phyloP scores from a whole-genome alignment of 2,329 filamentous ascomycete genomes.

The Apiospora arundinis region DNA sequence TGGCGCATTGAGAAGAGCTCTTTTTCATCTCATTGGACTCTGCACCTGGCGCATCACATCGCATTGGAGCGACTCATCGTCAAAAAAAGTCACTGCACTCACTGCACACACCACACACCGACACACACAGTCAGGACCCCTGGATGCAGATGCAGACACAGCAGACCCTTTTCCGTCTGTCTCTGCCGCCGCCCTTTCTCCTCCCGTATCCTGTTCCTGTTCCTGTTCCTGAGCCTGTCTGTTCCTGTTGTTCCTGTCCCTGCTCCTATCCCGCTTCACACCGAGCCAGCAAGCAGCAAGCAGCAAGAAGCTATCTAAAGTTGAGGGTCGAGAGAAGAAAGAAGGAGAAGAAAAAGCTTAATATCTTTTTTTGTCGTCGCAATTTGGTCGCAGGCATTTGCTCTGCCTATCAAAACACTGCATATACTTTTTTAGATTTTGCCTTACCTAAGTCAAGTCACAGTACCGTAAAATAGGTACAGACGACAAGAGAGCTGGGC shows the following conservation, averaged over 20 bases:
- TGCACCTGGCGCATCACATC: constrained; percentile 15
- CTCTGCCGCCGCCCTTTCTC: constrained; percentile 10
- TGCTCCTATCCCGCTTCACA: neutral
- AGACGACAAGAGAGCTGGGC: too few relatives aligned
- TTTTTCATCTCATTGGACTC: constrained; percentile 18
- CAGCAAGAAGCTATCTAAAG: neutral
- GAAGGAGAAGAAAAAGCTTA: neutral
- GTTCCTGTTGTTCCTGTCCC: neutral
- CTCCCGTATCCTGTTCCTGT: neutral
- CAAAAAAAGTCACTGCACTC: constrained; percentile 3
- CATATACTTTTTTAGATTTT: constrained; percentile 10
- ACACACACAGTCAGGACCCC: neutral
- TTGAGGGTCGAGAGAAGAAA: neutral
- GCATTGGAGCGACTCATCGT: constrained; percentile 15
- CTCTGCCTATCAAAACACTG: neutral
- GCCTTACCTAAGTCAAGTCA: neutral
- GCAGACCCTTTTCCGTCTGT: constrained; percentile 16
- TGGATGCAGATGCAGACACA: constrained; percentile 1
- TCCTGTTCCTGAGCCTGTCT: neutral
- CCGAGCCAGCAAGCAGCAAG: neutral
- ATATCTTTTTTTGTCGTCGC: neutral
- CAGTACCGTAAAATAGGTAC: neutral
- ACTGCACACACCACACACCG: constrained; percentile 13
- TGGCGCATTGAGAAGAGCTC: constrained; percentile 15
- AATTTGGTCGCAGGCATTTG: neutral